phyloP scores from a whole-genome alignment of 2,329 filamentous ascomycete species.

The Aphanocladium album region DNA sequence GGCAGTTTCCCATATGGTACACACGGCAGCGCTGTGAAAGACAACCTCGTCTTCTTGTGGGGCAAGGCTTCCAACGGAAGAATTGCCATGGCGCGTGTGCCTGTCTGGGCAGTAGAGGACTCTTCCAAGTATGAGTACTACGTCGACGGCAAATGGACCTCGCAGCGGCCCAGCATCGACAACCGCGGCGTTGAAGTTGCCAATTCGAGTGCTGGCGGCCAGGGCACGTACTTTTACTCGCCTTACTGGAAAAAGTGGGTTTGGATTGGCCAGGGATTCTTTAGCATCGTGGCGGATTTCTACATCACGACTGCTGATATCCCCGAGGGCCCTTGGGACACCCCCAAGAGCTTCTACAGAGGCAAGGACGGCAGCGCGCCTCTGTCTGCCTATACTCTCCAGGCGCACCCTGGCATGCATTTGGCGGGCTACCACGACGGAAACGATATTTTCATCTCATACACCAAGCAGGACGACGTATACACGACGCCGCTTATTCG shows the following conservation, averaged over 20 bases:
- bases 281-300: slow-evolving; percentile 18
- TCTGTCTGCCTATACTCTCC: slow-evolving; percentile 12
- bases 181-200: slow-evolving; percentile 14
- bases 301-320: slow-evolving; percentile 18
- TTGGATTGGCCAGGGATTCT: slow-evolving; percentile 19
- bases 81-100: slow-evolving; percentile 18
- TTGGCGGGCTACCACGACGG: slow-evolving; percentile 4
- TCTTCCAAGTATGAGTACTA: slow-evolving; percentile 19
- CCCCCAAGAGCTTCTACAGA: slow-evolving; percentile 11
- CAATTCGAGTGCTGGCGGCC: slow-evolving; percentile 19
- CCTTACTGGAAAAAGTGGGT: slow-evolving; percentile 17
- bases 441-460: slow-evolving; percentile 11
- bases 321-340: slow-evolving; percentile 15
- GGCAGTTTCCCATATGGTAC: slow-evolving; percentile 10
- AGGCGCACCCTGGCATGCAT: slow-evolving; percentile 15
- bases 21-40: slow-evolving; percentile 16
- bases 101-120: slow-evolving; percentile 16
- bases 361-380: slow-evolving; percentile 10
- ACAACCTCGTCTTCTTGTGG: slow-evolving; percentile 18
- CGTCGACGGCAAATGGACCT: slow-evolving; percentile 16
- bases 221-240: slow-evolving; percentile 21
- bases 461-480: slow-evolving; percentile 10
- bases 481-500: slow-evolving; percentile 9
- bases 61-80: slow-evolving; percentile 15
- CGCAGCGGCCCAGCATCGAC: slow-evolving; percentile 12